These are phyloP conservation scores for Tolypocladium inflatum DNA, from an alignment of 2,329 filamentous ascomycete species.

Conservation along the genomic window DNA sequence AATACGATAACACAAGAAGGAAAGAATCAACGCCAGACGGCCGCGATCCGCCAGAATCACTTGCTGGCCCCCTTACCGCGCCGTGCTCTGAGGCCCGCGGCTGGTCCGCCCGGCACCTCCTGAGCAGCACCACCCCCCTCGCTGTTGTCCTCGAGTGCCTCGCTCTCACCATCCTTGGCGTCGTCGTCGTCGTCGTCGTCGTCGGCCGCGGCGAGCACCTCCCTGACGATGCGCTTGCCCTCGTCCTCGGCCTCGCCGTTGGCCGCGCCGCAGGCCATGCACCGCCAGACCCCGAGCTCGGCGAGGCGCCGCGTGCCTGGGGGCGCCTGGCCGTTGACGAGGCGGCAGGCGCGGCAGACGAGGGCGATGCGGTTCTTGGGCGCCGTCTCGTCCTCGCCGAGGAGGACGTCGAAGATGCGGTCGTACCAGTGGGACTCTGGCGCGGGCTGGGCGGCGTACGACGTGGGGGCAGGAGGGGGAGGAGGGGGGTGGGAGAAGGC, in stretches of 20 bases:
- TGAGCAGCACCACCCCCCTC: not conserved
- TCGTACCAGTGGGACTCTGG: constrained; percentile 77
- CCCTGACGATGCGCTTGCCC: constrained; percentile 60
- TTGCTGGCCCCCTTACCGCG: not conserved
- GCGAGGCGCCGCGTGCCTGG: constrained; percentile 69
- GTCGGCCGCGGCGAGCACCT: constrained; percentile 35
- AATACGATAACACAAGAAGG: not conserved
- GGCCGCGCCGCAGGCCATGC: constrained; percentile 69
- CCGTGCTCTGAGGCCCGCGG: not conserved
- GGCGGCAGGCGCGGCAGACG: constrained; percentile 70
- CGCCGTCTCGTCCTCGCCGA: constrained; percentile 90
- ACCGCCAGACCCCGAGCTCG: constrained; percentile 81
- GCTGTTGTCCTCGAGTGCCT: constrained; percentile 1
- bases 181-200: constrained; percentile 9
- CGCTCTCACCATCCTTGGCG: constrained; percentile 7
- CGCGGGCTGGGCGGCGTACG: constrained; percentile 4
- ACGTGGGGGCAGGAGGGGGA: constrained; percentile 4
- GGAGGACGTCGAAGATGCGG: constrained; percentile 77
- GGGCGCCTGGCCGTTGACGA: constrained; percentile 93
- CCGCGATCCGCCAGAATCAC: not conserved
- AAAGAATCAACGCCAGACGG: not conserved
- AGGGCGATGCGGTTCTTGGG: constrained; percentile 85
- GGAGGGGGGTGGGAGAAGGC: constrained; percentile 27
- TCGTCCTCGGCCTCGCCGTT: constrained; percentile 81
- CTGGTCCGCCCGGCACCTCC: not conserved